A percentile compares a stretch with the other conserved stretches of the same genome.
Conservation (phyloP, 176 grass and related monocot genomes). For the Rhynchospora tenuis region DNA sequence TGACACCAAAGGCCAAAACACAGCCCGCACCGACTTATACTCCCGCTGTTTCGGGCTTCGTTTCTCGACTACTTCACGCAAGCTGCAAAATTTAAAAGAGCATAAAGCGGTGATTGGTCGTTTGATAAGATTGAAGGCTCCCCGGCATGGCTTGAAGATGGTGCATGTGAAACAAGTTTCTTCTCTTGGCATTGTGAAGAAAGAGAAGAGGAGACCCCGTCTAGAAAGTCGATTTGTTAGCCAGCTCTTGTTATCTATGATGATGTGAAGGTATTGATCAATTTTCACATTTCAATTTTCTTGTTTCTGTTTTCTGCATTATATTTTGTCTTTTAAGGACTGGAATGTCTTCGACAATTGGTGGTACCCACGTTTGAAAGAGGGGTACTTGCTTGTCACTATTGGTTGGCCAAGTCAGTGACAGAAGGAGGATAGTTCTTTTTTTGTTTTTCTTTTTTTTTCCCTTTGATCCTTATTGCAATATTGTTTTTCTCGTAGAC, state of each 20-base stretch:
- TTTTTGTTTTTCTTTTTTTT: neutral
- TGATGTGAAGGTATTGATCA: neutral
- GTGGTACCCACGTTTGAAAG: slow-evolving; percentile 17
- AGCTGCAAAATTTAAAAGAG: slow-evolving; percentile 10
- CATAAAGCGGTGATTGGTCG: neutral
- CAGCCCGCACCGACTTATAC: slow-evolving; percentile 22
- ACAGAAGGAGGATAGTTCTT: neutral
- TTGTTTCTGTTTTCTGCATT: neutral
- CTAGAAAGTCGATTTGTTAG: neutral
- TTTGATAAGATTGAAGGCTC: slow-evolving; percentile 15
- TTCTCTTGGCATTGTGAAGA: slow-evolving; percentile 22
- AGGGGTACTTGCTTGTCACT: slow-evolving; percentile 12
- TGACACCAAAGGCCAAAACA: slow-evolving; percentile 30
- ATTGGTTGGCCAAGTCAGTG: neutral
- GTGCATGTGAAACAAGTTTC: slow-evolving; percentile 16
- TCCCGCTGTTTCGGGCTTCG: neutral
- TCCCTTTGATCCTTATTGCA: neutral
- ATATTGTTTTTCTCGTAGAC: neutral
- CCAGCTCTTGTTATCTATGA: slow-evolving; percentile 4
- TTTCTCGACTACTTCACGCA: slow-evolving; percentile 10
- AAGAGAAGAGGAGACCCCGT: neutral
- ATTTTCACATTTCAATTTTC: neutral
- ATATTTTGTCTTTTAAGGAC: neutral
- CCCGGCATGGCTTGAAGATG: slow-evolving; percentile 30
- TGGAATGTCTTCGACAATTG: neutral